A percentile compares a stretch with the other conserved stretches of the same genome.
Conservation (phyloP, 805 yeast species). For the Lipomyces oligophaga region DNA sequence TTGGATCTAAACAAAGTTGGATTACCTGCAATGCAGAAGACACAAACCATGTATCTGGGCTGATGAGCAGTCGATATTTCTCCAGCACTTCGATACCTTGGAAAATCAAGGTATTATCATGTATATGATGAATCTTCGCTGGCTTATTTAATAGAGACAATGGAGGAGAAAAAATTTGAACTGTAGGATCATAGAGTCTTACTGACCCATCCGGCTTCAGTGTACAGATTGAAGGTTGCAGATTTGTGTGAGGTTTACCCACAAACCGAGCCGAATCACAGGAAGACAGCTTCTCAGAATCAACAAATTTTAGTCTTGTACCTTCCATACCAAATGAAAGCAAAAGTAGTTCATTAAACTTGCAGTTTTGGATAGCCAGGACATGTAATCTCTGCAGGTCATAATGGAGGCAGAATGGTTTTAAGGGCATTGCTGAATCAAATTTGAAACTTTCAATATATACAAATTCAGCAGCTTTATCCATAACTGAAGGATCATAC, state of each 20-base stretch:
- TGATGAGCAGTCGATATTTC: no score
- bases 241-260: constrained; percentile 31
- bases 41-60: not conserved
- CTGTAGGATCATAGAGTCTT: constrained; percentile 53
- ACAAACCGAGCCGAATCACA: constrained; percentile 42
- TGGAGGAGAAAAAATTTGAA: constrained; percentile 44
- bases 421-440: not conserved
- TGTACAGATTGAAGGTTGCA: constrained; percentile 8
- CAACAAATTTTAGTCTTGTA: constrained; percentile 37
- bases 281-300: constrained; percentile 36
- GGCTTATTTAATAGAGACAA: no score
- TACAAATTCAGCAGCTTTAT: constrained; percentile 34
- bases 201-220: constrained; percentile 30
- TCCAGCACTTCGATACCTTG: no score
- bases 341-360: constrained; percentile 48
- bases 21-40: not conserved
- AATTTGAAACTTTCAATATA: constrained; percentile 19
- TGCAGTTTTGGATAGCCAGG: no score
- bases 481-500: constrained; percentile 17
- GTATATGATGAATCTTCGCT: no score
- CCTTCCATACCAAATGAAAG: constrained; percentile 42
- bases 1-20: constrained; percentile 3
- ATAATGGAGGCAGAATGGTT: no score
- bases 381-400: no score
- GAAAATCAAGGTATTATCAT: no score